These are phyloP conservation scores for Hypoxylon sp. DNA, from an alignment of 2,329 filamentous ascomycete species.

Conservation along the genomic window DNA sequence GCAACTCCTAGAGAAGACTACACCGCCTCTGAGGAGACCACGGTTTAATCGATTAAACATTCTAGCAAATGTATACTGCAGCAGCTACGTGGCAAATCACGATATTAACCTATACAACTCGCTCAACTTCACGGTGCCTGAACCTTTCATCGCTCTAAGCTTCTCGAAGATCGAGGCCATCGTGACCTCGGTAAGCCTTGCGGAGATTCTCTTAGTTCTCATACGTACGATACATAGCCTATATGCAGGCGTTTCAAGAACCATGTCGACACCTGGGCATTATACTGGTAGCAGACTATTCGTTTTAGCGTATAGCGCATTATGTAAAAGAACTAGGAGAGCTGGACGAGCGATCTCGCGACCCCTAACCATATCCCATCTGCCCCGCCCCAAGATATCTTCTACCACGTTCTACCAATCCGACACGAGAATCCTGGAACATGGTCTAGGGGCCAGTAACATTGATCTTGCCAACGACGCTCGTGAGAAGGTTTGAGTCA, in stretches of 20 bases:
- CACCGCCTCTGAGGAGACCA: neutral
- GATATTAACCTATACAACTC: neutral
- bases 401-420: neutral
- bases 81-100: neutral
- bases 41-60: neutral
- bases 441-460: neutral
- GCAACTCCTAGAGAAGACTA: neutral
- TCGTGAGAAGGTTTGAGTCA: neutral
- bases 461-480: neutral
- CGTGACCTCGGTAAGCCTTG: conserved; percentile 4
- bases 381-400: too few species aligned
- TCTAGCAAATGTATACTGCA: neutral
- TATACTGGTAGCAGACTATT: neutral
- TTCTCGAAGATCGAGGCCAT: neutral
- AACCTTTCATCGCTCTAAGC: neutral
- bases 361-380: neutral
- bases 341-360: neutral
- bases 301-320: neutral
- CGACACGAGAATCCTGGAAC: neutral
- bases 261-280: neutral
- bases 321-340: neutral
- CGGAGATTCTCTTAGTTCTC: neutral
- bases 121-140: neutral
- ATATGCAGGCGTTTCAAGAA: neutral
- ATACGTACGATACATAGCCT: conserved; percentile 7